Percentiles rank a stretch among this genome's conserved stretches.
These are phyloP conservation scores for Naganishia albida DNA, from an alignment of 1,284 basidiomycete genomes.

Conservation along the genomic window DNA sequence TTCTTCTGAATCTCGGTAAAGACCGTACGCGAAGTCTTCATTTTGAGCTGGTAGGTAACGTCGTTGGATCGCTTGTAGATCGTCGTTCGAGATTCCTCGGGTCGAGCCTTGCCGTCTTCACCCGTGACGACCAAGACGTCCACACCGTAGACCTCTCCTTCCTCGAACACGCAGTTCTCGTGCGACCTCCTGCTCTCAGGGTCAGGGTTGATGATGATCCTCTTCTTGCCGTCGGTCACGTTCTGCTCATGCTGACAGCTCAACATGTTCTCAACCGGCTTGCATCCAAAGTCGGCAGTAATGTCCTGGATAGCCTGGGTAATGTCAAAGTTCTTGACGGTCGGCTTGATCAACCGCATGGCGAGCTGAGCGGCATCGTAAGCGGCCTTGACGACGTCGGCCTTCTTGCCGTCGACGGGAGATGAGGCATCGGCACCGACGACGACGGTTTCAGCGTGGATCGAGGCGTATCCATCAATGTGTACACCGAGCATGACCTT, in stretches of 20 bases:
- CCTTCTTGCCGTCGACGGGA: slow-evolving; percentile 79
- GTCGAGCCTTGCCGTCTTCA: slow-evolving; percentile 85
- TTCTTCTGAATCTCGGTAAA: slow-evolving; percentile 98
- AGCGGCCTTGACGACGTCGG: slow-evolving; percentile 90
- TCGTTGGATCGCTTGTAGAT: slow-evolving; percentile 87
- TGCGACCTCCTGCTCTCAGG: slow-evolving; percentile 80
- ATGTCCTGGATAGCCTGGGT: slow-evolving; percentile 81
- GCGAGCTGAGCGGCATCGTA: slow-evolving; percentile 89
- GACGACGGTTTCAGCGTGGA: slow-evolving; percentile 71
- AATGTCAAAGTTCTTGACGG: slow-evolving; percentile 92
- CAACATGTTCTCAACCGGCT: slow-evolving; percentile 79
- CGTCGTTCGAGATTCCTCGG: slow-evolving; percentile 84
- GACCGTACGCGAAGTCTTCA: slow-evolving; percentile 92
- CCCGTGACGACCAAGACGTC: slow-evolving; percentile 88
- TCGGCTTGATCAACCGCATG: slow-evolving; percentile 80
- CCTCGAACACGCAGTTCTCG: slow-evolving; percentile 79
- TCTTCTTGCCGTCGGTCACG: slow-evolving; percentile 95
- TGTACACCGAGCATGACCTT: slow-evolving; percentile 95
- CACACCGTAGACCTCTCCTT: slow-evolving; percentile 94
- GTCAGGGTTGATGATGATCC: slow-evolving; percentile 85
- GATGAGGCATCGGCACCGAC: slow-evolving; percentile 71
- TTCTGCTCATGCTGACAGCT: slow-evolving; percentile 72
- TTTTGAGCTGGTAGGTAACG: slow-evolving; percentile 93
- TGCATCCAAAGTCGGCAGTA: slow-evolving; percentile 73
- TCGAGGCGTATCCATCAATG: slow-evolving; percentile 70